A percentile compares a stretch with the other conserved stretches of the same genome.
These are phyloP conservation scores for Entomortierella parvispora DNA, from an alignment of 192 early-diverging fungal species.

Conservation along the genomic window DNA sequence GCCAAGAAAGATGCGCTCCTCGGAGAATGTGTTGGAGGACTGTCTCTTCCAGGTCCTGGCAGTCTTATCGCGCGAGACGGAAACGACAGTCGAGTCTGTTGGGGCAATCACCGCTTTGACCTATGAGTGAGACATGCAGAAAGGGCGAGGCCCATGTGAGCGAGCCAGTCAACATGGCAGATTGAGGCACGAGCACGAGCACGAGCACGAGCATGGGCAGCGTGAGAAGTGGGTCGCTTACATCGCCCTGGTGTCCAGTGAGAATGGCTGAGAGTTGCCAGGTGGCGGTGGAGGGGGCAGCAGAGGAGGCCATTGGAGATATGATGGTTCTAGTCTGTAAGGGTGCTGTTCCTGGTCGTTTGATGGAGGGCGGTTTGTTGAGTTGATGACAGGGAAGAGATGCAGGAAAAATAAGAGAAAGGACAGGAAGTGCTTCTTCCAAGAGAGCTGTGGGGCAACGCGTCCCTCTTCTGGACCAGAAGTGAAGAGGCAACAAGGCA, in stretches of 20 bases:
- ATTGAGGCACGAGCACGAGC: background rate
- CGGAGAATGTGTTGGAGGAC: slow-evolving; percentile 59
- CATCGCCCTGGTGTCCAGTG: slow-evolving; percentile 44
- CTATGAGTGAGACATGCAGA: slow-evolving; percentile 37
- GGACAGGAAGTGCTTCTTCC: too few species aligned
- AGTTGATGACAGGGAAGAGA: background rate
- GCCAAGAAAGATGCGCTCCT: slow-evolving; percentile 62
- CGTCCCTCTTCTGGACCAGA: too few species aligned
- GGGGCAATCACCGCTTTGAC: slow-evolving; percentile 74
- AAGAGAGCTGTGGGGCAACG: too few species aligned
- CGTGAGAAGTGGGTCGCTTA: slow-evolving; percentile 7
- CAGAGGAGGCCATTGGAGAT: background rate
- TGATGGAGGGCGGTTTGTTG: background rate
- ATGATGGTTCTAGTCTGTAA: too few species aligned
- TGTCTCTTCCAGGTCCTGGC: slow-evolving; percentile 76
- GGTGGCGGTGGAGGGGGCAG: slow-evolving; percentile 11
- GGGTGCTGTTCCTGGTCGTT: background rate
- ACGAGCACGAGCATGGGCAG: background rate
- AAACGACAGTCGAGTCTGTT: slow-evolving; percentile 67
- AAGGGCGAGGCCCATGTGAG: background rate
- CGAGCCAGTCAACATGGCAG: background rate
- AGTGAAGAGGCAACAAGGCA: too few species aligned
- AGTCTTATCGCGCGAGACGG: slow-evolving; percentile 81
- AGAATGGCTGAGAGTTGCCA: slow-evolving; percentile 54
- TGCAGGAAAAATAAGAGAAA: too few species aligned